Conservation (phyloP, 257 asterid species). For the Nicotiana otophora region DNA sequence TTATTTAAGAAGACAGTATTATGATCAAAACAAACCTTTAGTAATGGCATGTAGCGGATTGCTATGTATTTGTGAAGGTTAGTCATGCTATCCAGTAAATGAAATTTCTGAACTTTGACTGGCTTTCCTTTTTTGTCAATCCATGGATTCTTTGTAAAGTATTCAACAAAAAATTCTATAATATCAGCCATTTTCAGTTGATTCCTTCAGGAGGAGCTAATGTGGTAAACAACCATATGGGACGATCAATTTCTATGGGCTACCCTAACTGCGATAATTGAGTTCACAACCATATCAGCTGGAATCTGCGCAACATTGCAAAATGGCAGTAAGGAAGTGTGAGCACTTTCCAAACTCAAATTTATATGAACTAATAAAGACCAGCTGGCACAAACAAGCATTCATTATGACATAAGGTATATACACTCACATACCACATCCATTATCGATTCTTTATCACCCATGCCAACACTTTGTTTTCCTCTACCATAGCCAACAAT, state of each 20-base stretch:
- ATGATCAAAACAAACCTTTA: not conserved
- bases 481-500: not conserved
- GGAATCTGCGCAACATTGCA: no score
- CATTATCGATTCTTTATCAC: no score
- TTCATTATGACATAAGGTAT: no score
- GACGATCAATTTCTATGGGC: no score
- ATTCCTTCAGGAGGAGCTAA: not conserved
- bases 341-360: no score
- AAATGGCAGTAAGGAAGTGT: no score
- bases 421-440: no score
- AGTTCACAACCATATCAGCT: no score
- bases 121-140: not conserved
- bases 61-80: constrained; percentile 7
- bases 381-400: no score
- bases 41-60: constrained; percentile 10
- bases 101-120: not conserved
- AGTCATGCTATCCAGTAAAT: not conserved
- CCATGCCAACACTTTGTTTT: not conserved
- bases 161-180: not conserved
- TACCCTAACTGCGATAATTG: no score
- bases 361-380: no score
- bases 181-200: not conserved
- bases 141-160: not conserved
- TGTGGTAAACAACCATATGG: not conserved
- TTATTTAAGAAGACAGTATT: not conserved